Conservation (phyloP, 768 basidiomycete species). For the Auriscalpium orientale region DNA sequence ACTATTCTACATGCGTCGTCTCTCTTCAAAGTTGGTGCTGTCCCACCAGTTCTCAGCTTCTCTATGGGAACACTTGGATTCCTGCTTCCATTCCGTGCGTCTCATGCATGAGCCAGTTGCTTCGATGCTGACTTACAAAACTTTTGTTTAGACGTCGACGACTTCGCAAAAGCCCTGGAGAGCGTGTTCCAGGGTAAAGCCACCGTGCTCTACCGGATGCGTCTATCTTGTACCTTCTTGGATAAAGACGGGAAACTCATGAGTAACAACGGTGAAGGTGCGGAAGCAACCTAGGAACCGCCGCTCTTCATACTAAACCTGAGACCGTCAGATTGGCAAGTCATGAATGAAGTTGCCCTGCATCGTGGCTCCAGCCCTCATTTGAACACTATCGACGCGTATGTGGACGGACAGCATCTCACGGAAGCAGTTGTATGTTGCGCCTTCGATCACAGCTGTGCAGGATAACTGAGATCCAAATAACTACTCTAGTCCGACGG, state of each 20-base stretch:
- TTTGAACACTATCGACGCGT: slow-evolving; percentile 88
- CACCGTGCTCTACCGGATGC: slow-evolving; percentile 83
- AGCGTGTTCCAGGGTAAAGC: slow-evolving; percentile 75
- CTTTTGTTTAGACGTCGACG: slow-evolving; percentile 66
- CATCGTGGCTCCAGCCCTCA: slow-evolving; percentile 91
- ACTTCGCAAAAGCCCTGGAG: slow-evolving; percentile 72
- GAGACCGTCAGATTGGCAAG: slow-evolving; percentile 70
- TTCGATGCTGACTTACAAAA: not conserved
- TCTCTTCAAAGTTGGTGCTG: slow-evolving; percentile 82
- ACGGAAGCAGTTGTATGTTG: slow-evolving; percentile 87
- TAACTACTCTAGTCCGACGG: slow-evolving; percentile 68
- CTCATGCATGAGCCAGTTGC: not conserved
- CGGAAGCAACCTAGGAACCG: not conserved
- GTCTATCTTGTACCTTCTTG: slow-evolving; percentile 75
- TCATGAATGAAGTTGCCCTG: slow-evolving; percentile 94
- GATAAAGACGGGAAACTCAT: slow-evolving; percentile 52
- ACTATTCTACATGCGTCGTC: slow-evolving; percentile 92
- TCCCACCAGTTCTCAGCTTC: slow-evolving; percentile 87
- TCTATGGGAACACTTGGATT: slow-evolving; percentile 94
- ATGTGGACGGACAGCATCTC: slow-evolving; percentile 88
- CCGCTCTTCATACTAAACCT: not conserved
- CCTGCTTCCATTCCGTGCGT: slow-evolving; percentile 87
- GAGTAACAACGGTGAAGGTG: slow-evolving; percentile 52
- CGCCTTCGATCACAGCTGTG: slow-evolving; percentile 2
- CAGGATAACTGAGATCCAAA: slow-evolving; percentile 6